Conservation (phyloP, 257 asterid genomes). For the Solanum okadae region DNA sequence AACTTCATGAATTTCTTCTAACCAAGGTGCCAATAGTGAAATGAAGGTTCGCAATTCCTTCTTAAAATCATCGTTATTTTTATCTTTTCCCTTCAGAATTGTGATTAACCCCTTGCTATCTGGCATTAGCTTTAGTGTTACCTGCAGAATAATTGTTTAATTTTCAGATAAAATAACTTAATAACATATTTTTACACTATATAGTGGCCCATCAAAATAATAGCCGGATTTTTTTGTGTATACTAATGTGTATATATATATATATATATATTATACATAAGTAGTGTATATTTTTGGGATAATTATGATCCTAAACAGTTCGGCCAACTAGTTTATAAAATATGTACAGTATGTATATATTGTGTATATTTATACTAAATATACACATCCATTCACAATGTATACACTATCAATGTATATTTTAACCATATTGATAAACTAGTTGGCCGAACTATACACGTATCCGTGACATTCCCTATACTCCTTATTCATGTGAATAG, state of each 20-base stretch:
- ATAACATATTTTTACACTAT: background rate
- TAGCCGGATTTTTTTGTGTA: background rate
- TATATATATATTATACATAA: background rate
- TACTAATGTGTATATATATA: background rate
- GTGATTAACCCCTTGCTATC: conserved; percentile 31
- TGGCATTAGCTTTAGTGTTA: conserved; percentile 69
- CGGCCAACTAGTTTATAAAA: too few relatives aligned
- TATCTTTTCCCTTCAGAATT: conserved; percentile 46
- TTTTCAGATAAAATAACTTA: background rate
- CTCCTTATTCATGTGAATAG: too few relatives aligned
- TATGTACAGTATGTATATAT: too few relatives aligned
- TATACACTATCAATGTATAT: too few relatives aligned
- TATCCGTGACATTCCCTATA: too few relatives aligned
- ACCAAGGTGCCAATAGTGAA: conserved; percentile 38
- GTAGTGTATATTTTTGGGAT: too few relatives aligned
- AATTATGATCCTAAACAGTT: too few relatives aligned
- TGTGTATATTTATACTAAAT: too few relatives aligned
- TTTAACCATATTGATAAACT: too few relatives aligned
- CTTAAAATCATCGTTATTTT: conserved; percentile 38
- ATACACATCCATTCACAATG: too few relatives aligned
- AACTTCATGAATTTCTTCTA: conserved; percentile 43
- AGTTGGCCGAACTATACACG: too few relatives aligned
- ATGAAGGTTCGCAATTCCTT: conserved; percentile 37
- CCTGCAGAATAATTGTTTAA: conserved; percentile 15
- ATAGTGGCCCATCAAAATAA: background rate